A percentile compares a stretch with the other conserved stretches of the same genome.
These are phyloP conservation scores for Cenchrus purpureus DNA, from an alignment of 176 grass and related monocot species.

Conservation along the genomic window DNA sequence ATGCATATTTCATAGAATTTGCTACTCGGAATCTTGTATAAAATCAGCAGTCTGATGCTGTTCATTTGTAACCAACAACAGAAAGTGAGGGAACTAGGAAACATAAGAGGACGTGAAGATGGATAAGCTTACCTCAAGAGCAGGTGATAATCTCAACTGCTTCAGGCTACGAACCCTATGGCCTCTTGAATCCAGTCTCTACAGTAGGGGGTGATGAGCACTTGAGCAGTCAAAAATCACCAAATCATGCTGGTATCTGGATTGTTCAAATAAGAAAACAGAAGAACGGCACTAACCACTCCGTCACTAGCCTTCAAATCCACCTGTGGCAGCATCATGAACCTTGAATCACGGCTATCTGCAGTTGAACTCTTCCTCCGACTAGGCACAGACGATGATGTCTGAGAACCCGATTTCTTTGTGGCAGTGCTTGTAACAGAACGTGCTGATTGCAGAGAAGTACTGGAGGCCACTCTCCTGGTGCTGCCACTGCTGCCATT, in stretches of 20 bases:
- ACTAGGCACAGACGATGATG: conserved; percentile 53
- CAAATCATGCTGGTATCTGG: neutral
- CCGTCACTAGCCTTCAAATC: conserved; percentile 88
- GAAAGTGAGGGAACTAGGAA: conserved; percentile 6
- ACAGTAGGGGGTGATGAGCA: conserved; percentile 25
- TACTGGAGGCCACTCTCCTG: conserved; percentile 53
- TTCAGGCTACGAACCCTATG: conserved; percentile 79
- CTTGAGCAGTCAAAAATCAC: conserved; percentile 1
- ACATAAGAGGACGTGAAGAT: conserved; percentile 24
- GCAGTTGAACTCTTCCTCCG: conserved; percentile 67
- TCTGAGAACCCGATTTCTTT: conserved; percentile 50
- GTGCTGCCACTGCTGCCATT: conserved; percentile 46
- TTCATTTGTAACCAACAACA: conserved; percentile 37
- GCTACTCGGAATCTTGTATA: conserved; percentile 27
- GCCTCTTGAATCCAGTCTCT: conserved; percentile 94
- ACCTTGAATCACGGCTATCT: conserved; percentile 67
- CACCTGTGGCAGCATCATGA: conserved; percentile 94
- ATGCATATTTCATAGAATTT: conserved; percentile 19
- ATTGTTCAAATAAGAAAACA: conserved; percentile 36
- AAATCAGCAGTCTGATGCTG: neutral
- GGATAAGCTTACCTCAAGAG: conserved; percentile 70
- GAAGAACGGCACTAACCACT: conserved; percentile 62
- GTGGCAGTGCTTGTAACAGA: conserved; percentile 55
- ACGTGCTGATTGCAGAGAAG: conserved; percentile 55
- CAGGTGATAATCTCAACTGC: conserved; percentile 75